Percentiles rank a stretch among this genome's conserved stretches.
phyloP scores from a whole-genome alignment of 345 rosid species.

The Camelina laxa region DNA sequence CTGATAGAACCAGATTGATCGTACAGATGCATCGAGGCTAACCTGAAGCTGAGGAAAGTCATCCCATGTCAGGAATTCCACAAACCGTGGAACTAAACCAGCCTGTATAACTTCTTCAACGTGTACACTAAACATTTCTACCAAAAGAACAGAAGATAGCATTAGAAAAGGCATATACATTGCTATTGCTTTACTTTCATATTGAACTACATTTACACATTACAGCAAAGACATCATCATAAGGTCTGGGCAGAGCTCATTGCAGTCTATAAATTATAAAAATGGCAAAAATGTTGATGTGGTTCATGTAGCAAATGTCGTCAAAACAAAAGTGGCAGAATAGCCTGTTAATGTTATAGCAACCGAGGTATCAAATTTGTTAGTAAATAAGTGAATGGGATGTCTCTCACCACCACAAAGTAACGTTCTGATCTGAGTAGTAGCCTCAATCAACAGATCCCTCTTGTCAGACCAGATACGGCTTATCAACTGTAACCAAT shows the following conservation, averaged over 20 bases:
- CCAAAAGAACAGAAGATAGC: conserved; percentile 23
- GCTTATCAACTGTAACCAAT: conserved; percentile 46
- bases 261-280: not conserved
- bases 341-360: not conserved
- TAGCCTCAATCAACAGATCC: conserved; percentile 46
- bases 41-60: conserved; percentile 47
- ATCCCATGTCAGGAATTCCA: conserved; percentile 48
- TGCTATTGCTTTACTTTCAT: not conserved
- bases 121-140: conserved; percentile 41
- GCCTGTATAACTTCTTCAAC: conserved; percentile 48
- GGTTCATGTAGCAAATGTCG: conserved; percentile 6
- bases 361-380: conserved; percentile 12
- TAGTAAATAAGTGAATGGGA: conserved; percentile 29
- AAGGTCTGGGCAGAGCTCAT: not conserved
- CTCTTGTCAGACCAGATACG: conserved; percentile 49
- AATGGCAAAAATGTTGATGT: not conserved
- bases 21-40: conserved; percentile 13
- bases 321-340: not conserved
- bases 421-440: conserved; percentile 47
- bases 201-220: conserved; percentile 3
- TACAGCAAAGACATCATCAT: not conserved
- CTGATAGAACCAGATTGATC: conserved; percentile 22
- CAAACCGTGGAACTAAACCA: conserved; percentile 49
- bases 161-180: conserved; percentile 27
- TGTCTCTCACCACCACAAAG: conserved; percentile 46